Percentiles rank a stretch among this genome's conserved stretches.
These are phyloP conservation scores for Betula pendula DNA, from an alignment of 306 rosid species.

Conservation along the genomic window DNA sequence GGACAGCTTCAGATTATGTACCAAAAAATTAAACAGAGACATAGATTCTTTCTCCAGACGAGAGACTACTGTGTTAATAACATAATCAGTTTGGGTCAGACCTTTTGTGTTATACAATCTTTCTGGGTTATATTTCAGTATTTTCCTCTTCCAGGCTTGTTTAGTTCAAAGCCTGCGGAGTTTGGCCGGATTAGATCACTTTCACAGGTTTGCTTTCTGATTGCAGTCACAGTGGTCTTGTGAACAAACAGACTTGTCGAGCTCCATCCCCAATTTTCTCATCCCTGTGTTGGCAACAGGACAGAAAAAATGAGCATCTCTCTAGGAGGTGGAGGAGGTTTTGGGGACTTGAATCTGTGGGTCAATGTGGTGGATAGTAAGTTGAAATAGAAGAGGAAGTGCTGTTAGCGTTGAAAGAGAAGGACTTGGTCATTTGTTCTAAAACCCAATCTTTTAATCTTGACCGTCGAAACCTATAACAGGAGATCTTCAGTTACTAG, in stretches of 20 bases:
- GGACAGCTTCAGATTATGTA: too few relatives aligned
- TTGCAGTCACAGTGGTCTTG: constrained; percentile 65
- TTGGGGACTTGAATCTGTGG: constrained; percentile 49
- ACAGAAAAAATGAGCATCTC: constrained; percentile 51
- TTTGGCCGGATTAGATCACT: constrained; percentile 57
- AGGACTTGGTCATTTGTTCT: constrained; percentile 22
- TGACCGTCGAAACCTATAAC: too few relatives aligned
- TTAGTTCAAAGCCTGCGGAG: constrained; percentile 19
- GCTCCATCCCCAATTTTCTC: constrained; percentile 43
- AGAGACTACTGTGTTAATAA: too few relatives aligned
- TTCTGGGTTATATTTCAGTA: too few relatives aligned
- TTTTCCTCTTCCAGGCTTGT: too few relatives aligned
- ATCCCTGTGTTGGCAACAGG: constrained; percentile 35
- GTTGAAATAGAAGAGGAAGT: constrained; percentile 16
- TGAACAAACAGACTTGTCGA: constrained; percentile 68
- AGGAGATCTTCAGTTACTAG: too few relatives aligned
- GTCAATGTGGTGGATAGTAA: constrained; percentile 11
- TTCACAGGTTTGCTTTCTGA: constrained; percentile 65
- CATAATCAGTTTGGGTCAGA: too few relatives aligned
- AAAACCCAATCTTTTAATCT: too few relatives aligned
- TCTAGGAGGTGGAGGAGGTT: constrained; percentile 51
- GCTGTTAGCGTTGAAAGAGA: constrained; percentile 33
- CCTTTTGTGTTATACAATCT: constrained; percentile 37
- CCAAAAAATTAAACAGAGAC: too few relatives aligned
- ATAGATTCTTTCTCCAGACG: too few relatives aligned